Base-by-base conservation (phyloP, 352 stramenopile genomes). In the Globisporangium carolinianum region DNA sequence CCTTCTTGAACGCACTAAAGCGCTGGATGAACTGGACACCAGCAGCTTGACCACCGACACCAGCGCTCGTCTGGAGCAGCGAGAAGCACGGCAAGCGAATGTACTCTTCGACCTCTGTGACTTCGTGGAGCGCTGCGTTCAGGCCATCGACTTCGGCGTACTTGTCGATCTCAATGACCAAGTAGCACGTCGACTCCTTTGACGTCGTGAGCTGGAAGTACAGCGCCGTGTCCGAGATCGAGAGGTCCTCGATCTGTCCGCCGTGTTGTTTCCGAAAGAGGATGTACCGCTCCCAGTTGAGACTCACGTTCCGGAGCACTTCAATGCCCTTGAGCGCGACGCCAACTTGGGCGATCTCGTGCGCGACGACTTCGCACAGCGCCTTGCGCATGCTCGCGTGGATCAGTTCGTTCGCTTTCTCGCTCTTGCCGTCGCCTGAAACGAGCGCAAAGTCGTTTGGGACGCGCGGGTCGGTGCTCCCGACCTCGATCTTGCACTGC, bases 201-300 rank as follows among this genome's bases (percentile, higher is more conserved):
- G 83, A 91, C 4, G 78, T 86, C 41, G 79, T 90, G 14, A 94
- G 63, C 64, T 90, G 79, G 55, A 94, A 91, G 69, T 82, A 94
- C 14, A 94, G 59, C 32, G 84, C 79, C n/a, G 75, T 80, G 11
- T 88, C 72, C 6, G 84, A 94, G n/a, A 94, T 89, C 15, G 84
- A 76, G n/a, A 94, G 61, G 59, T 91, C 79, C 57, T 91, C 78
- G 17, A 75, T 79, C 54, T 88, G 80, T 10, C 75, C 83, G 8
- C 84, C 79, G 43, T 91, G 83, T 18, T 94, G 81, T 56, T 91
- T 80, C 24, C 84, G 78, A 42, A 94, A 94, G 64, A 83, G 67
- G 50, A 94, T 82, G 63, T 94, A 94, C 3, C 82, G 76, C 46
- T 94, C 84, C 84, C 84, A 94, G 57, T 89, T 94, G 47, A 94